Evolutionary conservation across 2,329 filamentous ascomycete genomes (phyloP).

Genomic region (Neonectria faginata): DNA sequence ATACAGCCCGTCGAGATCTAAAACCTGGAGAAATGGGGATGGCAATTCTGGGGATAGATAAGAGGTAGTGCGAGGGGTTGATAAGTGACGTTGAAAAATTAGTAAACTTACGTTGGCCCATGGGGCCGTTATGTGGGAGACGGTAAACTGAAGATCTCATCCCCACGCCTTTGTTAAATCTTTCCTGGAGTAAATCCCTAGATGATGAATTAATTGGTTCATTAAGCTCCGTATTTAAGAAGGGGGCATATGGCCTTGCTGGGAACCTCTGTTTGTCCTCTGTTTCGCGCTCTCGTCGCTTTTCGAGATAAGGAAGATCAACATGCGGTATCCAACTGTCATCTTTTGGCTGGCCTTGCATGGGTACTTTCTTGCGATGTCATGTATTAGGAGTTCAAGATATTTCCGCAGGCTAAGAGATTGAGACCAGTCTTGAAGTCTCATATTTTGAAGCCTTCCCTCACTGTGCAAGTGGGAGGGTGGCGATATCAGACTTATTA

Average conservation of each 20-base stretch:
- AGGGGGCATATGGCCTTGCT: neutral
- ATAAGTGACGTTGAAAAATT: neutral
- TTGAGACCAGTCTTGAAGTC: neutral
- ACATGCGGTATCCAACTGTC: neutral
- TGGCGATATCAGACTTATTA: neutral
- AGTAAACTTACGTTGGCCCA: neutral
- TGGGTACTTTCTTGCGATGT: neutral
- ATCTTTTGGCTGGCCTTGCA: neutral
- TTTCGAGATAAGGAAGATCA: neutral
- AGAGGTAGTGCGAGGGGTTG: conserved; percentile 4
- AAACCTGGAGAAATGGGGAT: conserved; percentile 23
- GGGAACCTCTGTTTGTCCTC: neutral
- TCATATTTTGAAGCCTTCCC: no score
- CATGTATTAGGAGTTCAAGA: no score
- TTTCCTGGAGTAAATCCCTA: neutral
- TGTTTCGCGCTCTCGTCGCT: neutral
- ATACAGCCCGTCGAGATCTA: conserved; percentile 10
- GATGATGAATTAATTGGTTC: neutral
- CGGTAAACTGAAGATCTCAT: neutral
- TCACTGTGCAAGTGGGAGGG: no score
- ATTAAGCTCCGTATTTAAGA: neutral
- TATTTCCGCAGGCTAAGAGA: neutral
- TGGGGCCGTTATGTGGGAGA: neutral
- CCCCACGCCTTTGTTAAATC: neutral
- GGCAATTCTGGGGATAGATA: conserved; percentile 17